phyloP scores from a whole-genome alignment of 2,329 filamentous ascomycete genomes.

The Metarhizium rileyi region DNA sequence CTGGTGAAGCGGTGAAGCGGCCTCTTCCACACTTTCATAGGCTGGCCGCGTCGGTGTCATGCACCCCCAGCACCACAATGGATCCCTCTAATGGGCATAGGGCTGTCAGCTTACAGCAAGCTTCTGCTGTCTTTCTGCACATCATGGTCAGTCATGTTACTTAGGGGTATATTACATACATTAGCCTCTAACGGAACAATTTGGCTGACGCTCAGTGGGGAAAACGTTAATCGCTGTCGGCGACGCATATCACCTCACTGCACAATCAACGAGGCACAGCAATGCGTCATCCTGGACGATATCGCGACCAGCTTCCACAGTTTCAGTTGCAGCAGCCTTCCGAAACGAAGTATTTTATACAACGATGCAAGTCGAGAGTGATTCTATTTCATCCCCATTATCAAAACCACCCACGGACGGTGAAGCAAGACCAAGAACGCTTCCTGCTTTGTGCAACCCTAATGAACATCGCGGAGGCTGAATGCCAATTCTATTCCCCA shows the following conservation, averaged over 20 bases:
- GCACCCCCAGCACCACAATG: no score
- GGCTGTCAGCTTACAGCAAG: no score
- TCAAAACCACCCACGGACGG: not conserved
- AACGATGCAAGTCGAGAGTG: not conserved
- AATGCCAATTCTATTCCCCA: no score
- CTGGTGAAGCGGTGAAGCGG: no score
- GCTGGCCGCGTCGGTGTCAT: no score
- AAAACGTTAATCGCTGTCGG: not conserved
- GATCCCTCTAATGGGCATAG: no score
- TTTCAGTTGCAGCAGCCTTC: not conserved
- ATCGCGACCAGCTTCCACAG: not conserved
- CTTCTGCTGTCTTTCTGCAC: no score
- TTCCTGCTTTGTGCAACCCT: not conserved
- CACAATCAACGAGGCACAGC: not conserved
- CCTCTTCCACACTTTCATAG: no score
- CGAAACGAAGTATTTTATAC: not conserved
- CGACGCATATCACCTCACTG: not conserved
- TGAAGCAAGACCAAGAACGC: not conserved
- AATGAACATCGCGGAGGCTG: no score
- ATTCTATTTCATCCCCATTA: not conserved
- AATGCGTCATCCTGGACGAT: not conserved
- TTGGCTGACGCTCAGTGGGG: not conserved
- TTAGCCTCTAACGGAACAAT: no score
- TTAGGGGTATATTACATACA: no score
- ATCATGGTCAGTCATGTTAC: not conserved